Evolutionary conservation across 129 eudicot species (phyloP).

Genomic region (Flaveria bidentis): DNA sequence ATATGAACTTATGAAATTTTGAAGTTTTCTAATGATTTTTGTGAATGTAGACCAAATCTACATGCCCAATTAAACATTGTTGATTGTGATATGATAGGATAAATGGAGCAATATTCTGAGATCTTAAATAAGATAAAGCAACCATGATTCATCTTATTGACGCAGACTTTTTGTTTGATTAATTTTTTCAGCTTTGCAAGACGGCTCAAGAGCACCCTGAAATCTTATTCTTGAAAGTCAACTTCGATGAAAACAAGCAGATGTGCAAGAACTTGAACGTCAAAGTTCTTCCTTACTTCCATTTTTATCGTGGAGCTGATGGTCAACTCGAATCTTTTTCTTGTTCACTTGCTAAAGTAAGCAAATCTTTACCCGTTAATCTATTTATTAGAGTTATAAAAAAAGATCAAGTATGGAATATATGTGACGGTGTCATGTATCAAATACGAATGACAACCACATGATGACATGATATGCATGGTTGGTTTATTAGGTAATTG

Average conservation of each 20-base stretch:
- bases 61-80: too few species aligned
- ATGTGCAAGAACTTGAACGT: constrained; percentile 97
- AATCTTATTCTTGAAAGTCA: constrained; percentile 86
- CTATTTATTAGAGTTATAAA: not conserved
- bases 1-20: not conserved
- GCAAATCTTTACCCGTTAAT: constrained; percentile 12
- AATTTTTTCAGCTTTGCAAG: constrained; percentile 70
- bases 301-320: constrained; percentile 96
- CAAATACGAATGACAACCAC: constrained; percentile 26
- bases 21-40: too few species aligned
- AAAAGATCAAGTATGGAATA: not conserved
- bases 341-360: constrained; percentile 90
- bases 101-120: not conserved
- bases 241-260: constrained; percentile 88
- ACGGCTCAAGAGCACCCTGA: constrained; percentile 87
- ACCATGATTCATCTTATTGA: not conserved
- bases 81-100: not conserved
- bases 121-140: constrained; percentile 7
- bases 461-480: not conserved
- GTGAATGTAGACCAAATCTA: too few species aligned
- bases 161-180: not conserved
- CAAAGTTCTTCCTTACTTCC: constrained; percentile 93
- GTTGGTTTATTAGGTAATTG: not conserved
- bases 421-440: not conserved
- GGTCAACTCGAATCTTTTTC: constrained; percentile 77